phyloP scores from a whole-genome alignment of 75 land plant species.

The Pinus taeda region DNA sequence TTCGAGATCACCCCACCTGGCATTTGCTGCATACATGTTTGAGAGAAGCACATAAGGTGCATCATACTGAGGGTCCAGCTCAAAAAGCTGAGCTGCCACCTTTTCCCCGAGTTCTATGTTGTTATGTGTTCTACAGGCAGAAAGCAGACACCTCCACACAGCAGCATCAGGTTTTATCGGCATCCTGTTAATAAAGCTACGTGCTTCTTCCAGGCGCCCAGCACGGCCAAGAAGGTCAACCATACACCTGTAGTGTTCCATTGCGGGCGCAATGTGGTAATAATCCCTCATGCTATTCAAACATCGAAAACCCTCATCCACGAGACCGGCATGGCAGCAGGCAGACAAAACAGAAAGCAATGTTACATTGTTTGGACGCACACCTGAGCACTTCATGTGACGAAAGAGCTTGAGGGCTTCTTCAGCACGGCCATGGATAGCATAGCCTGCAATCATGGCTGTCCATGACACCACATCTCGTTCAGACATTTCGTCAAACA shows the following conservation, averaged over 20 bases:
- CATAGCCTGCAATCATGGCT: constrained; percentile 19
- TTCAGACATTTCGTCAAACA: constrained; percentile 15
- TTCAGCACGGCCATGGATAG: constrained; percentile 9
- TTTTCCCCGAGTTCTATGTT: constrained; percentile 18
- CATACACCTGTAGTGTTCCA: constrained; percentile 21
- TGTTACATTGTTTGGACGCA: constrained; percentile 21
- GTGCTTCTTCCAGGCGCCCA: constrained; percentile 20
- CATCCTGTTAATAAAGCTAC: constrained; percentile 14
- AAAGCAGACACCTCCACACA: constrained; percentile 21
- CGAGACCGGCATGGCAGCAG: constrained; percentile 24
- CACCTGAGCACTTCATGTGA: constrained; percentile 14
- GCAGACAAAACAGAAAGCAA: constrained; percentile 27
- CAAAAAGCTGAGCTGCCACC: constrained; percentile 16
- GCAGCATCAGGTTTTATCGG: constrained; percentile 1
- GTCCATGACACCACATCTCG: constrained; percentile 23
- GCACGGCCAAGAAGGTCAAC: constrained; percentile 28
- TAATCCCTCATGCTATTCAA: constrained; percentile 15
- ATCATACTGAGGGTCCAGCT: constrained; percentile 12
- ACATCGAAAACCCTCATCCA: constrained; percentile 12
- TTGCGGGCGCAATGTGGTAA: constrained; percentile 9
- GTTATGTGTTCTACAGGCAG: constrained; percentile 21
- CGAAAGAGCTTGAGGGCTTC: constrained; percentile 15
- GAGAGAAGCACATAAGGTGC: constrained; percentile 22
- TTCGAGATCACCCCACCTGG: constrained; percentile 15
- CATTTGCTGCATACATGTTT: constrained; percentile 19